Base-by-base conservation (phyloP, 2,329 filamentous ascomycete genomes). In the Pseudogymnoascus pannorum region DNA sequence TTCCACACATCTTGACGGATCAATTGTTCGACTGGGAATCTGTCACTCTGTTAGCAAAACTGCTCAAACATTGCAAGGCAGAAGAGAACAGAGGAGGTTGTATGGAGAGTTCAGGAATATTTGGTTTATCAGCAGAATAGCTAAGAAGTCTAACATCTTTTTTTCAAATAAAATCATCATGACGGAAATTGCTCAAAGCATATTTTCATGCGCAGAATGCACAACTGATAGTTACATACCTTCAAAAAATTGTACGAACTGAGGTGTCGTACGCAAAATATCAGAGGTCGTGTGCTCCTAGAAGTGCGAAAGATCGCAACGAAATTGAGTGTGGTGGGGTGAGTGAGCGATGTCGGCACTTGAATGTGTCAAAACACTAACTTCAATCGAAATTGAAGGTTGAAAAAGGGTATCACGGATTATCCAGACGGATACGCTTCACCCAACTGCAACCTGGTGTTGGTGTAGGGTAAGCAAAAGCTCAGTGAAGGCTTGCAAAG, bases 1-100 rank as follows among this genome's bases (percentile, higher is more conserved):
- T 83, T 68, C 84, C 84, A 74, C 84, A 87, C 84, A 87, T 87
- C 64, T 71, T 72, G 68, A 60, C 63, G 38, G 44, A 54, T 31
- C 48, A 54, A 54, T 31, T 31, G 35, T 38, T 29, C 51, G 33
- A 36, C 24, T 29, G 40, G 36, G 26, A 60, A 48, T 33, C 60
- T 63, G 22, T 48, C 29, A 58, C 22, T 59, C 38, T 24, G 61
- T 63, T 38, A 61, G 51, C 33, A 61, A 61, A 57, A 14, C 11
- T 22, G 26, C 51, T 9, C 26, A 38, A 18, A 16, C 9, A 40
- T 33, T 33, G 40, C 26, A 31, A 60, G 26, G 18, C 4, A 14
- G 11, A 22, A 48, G 5, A 54, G 20, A 51, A 61, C 35, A 61
- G 24, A 57, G 31, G 58, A 48, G 20, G 11, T 16, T 61, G 38